These are phyloP conservation scores for Sporothrix brunneoviolacea DNA, from an alignment of 2,329 filamentous ascomycete species.

Conservation along the genomic window DNA sequence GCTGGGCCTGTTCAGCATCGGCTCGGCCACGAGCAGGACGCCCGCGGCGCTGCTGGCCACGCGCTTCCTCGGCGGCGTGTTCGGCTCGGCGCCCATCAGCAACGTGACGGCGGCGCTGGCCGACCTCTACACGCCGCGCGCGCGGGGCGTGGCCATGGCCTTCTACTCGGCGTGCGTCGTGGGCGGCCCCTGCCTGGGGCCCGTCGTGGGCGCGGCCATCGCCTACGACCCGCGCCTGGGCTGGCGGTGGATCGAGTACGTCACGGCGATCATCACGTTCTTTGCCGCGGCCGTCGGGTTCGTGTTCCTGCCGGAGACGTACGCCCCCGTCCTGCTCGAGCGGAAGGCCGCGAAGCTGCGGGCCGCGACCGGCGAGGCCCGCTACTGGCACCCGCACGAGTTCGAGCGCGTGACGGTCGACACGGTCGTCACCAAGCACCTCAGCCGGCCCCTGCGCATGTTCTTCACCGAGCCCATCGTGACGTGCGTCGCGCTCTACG, in stretches of 20 bases:
- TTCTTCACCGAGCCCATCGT: constrained; percentile 66
- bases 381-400: constrained; percentile 42
- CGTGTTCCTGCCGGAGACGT: constrained; percentile 25
- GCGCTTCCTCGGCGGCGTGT: constrained; percentile 59
- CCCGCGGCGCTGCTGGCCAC: constrained; percentile 55
- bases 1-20: constrained; percentile 40
- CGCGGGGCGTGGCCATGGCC: constrained; percentile 48
- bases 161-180: constrained; percentile 33
- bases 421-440: constrained; percentile 57
- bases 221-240: constrained; percentile 19
- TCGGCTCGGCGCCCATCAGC: constrained; percentile 57
- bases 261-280: constrained; percentile 22
- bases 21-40: constrained; percentile 35
- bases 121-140: constrained; percentile 50
- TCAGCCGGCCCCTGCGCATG: constrained; percentile 68
- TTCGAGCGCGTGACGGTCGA: constrained; percentile 50
- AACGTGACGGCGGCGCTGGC: constrained; percentile 58
- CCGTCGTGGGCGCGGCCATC: constrained; percentile 35
- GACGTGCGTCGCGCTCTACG: constrained; percentile 31
- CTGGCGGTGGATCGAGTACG: constrained; percentile 25
- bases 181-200: constrained; percentile 34
- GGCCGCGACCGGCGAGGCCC: constrained; percentile 29
- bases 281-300: constrained; percentile 20
- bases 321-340: constrained; percentile 41
- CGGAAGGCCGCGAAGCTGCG: constrained; percentile 46